Evolutionary conservation across 441 rosid species (phyloP).

Genomic region (Omphalea diandra): DNA sequence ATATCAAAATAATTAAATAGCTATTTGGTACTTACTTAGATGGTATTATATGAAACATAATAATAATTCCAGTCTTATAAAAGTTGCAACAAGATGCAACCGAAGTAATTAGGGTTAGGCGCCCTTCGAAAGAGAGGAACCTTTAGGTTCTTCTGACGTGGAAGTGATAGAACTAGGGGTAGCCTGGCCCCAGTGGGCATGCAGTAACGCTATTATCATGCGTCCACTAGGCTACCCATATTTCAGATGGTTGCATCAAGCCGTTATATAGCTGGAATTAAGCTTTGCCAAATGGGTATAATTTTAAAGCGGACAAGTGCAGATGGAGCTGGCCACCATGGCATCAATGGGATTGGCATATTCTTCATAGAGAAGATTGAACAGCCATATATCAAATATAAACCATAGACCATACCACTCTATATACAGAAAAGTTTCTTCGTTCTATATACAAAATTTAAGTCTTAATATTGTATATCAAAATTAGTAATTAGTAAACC

Average conservation of each 20-base stretch:
- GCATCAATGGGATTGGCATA: conserved; percentile 22
- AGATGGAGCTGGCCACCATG: conserved; percentile 16
- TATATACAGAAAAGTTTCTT: too few relatives aligned
- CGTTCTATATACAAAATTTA: too few relatives aligned
- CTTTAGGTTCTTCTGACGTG: neutral
- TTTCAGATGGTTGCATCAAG: conserved; percentile 17
- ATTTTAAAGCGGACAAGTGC: conserved; percentile 21
- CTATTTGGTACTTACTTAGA: conserved; percentile 16
- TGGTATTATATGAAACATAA: conserved; percentile 11
- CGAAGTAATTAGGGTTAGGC: neutral
- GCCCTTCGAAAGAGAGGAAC: neutral
- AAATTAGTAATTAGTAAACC: too few relatives aligned
- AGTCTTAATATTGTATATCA: too few relatives aligned
- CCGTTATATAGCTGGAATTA: conserved; percentile 26
- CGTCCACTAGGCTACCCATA: too few relatives aligned
- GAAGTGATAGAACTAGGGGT: neutral
- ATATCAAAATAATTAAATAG: neutral
- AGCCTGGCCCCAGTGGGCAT: neutral
- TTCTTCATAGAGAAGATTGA: conserved; percentile 22
- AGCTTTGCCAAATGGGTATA: conserved; percentile 24
- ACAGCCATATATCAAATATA: neutral
- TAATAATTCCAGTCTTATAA: conserved; percentile 15
- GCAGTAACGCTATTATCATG: too few relatives aligned
- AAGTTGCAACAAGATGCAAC: conserved; percentile 6
- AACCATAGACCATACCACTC: neutral